phyloP scores from a whole-genome alignment of 345 rosid species.

The Populus nigra region DNA sequence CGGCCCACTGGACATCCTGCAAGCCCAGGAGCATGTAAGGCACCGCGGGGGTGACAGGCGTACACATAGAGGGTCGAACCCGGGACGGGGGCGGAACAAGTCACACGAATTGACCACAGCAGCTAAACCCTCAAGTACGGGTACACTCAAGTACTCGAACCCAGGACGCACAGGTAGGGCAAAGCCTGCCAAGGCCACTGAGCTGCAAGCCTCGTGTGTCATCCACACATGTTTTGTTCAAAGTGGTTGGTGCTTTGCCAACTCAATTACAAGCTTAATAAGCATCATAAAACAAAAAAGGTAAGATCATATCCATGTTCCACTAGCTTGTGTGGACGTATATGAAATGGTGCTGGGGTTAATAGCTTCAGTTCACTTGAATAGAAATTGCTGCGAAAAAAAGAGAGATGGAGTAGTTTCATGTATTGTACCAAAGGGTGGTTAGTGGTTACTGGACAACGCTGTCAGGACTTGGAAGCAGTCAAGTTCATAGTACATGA shows the following conservation, averaged over 20 bases:
- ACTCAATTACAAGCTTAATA: conserved; percentile 12
- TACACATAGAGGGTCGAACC: no score
- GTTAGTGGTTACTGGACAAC: not conserved
- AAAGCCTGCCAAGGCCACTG: no score
- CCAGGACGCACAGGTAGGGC: no score
- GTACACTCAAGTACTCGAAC: no score
- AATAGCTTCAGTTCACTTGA: not conserved
- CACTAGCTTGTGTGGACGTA: not conserved
- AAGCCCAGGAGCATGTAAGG: no score
- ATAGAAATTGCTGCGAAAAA: not conserved
- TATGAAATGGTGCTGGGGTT: not conserved
- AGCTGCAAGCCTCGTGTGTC: no score
- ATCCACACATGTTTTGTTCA: conserved; percentile 46
- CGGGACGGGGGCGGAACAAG: no score
- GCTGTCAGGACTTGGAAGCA: not conserved
- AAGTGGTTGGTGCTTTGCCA: conserved; percentile 25
- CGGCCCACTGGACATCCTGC: no score
- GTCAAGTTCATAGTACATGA: not conserved
- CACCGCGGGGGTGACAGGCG: no score
- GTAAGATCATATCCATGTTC: not conserved
- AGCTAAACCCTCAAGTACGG: no score
- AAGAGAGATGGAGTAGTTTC: not conserved
- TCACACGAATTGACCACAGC: no score
- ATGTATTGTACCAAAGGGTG: not conserved
- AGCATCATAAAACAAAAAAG: conserved; percentile 16